phyloP scores from a whole-genome alignment of 768 basidiomycete species.

The Mrakia gelida region DNA sequence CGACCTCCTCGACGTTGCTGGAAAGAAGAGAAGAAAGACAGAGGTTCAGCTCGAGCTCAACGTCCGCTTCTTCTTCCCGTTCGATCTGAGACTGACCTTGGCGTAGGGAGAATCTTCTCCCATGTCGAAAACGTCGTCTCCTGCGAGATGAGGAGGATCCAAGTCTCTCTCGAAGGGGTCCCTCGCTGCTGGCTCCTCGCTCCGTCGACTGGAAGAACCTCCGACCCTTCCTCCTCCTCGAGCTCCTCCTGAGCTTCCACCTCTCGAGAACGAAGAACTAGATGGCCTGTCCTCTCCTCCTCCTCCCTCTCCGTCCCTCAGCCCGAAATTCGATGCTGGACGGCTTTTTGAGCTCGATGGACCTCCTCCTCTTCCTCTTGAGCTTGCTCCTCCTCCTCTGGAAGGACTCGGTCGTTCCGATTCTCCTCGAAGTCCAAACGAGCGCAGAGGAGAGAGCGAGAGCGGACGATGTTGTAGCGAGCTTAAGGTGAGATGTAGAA shows the following conservation, averaged over 20 bases:
- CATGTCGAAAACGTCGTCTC: background rate
- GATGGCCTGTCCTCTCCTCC: background rate
- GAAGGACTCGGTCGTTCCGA: background rate
- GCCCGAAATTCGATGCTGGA: background rate
- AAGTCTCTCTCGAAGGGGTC: background rate
- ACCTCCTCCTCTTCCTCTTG: background rate
- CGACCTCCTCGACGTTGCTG: background rate
- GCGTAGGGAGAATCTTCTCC: background rate
- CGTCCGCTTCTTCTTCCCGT: background rate
- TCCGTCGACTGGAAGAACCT: background rate
- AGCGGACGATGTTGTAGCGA: background rate
- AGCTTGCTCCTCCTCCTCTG: background rate
- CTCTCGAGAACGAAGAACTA: background rate
- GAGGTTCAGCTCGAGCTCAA: background rate
- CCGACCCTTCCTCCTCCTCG: background rate
- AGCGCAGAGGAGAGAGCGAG: background rate
- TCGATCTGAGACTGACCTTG: background rate
- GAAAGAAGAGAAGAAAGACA: background rate
- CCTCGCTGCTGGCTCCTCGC: background rate
- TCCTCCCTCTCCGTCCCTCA: background rate
- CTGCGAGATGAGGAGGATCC: background rate
- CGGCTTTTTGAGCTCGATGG: background rate
- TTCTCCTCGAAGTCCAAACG: background rate
- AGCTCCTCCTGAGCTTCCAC: background rate
- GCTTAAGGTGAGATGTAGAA: slow-evolving; percentile 1